Conservation (phyloP, 1,139 yeast species). For the Nakaseomyces glabratus region DNA sequence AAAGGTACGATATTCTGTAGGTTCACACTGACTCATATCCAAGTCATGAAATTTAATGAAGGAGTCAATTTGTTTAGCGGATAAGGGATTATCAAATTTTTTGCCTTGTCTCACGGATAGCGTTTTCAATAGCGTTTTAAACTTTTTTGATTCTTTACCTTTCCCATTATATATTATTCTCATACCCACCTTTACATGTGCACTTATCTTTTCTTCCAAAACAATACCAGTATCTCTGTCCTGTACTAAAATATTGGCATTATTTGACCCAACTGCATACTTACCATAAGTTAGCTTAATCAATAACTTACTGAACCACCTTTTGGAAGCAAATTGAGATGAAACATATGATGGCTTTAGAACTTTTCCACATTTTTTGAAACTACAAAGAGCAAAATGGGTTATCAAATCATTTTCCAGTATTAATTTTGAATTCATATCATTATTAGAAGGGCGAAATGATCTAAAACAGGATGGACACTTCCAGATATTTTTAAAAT, state of each 20-base stretch:
- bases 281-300: slow-evolving; percentile 85
- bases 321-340: slow-evolving; percentile 70
- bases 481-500: slow-evolving; percentile 27
- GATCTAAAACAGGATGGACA: slow-evolving; percentile 75
- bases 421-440: slow-evolving; percentile 33
- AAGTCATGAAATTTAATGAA: slow-evolving; percentile 76
- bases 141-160: slow-evolving; percentile 47
- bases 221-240: slow-evolving; percentile 82
- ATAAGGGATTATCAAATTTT: slow-evolving; percentile 66
- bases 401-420: slow-evolving; percentile 54
- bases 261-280: slow-evolving; percentile 77
- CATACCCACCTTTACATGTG: slow-evolving; percentile 81
- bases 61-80: slow-evolving; percentile 59
- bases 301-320: slow-evolving; percentile 80
- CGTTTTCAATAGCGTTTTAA: slow-evolving; percentile 49
- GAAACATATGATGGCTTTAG: slow-evolving; percentile 68
- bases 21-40: slow-evolving; percentile 60
- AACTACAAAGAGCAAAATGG: slow-evolving; percentile 81
- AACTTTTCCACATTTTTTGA: slow-evolving; percentile 59
- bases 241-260: slow-evolving; percentile 90
- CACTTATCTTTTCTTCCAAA: slow-evolving; percentile 85
- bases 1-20: slow-evolving; percentile 53
- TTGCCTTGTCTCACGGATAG: slow-evolving; percentile 74
- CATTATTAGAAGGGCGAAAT: slow-evolving; percentile 43
- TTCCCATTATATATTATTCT: slow-evolving; percentile 71